Percentiles rank a stretch among this genome's conserved stretches.
Conservation (phyloP, 495 filamentous ascomycete species). For the Penicillium pulvis region DNA sequence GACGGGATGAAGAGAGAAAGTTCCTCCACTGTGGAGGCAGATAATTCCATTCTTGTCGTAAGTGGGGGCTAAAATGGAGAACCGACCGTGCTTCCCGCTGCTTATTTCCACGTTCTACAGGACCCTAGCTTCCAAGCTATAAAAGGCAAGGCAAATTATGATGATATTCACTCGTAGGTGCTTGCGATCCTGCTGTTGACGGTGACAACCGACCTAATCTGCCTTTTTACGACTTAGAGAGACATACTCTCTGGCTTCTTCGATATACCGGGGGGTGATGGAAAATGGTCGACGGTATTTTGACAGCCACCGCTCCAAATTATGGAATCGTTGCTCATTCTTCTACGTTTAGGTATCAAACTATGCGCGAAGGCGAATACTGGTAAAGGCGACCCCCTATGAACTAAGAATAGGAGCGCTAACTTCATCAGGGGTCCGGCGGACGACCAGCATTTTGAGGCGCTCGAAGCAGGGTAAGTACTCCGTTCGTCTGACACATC, state of each 20-base stretch:
- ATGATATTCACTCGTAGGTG: background rate
- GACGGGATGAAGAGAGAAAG: background rate
- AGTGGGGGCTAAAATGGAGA: background rate
- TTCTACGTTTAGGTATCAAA: conserved; percentile 7
- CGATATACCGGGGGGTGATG: conserved; percentile 20
- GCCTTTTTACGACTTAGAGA: conserved; percentile 7
- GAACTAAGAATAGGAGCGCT: background rate
- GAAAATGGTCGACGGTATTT: conserved; percentile 27
- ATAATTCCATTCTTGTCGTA: background rate
- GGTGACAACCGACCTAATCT: background rate
- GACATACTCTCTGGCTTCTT: conserved; percentile 22
- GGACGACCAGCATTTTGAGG: conserved; percentile 30
- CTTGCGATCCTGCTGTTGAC: background rate
- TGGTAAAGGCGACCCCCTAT: background rate
- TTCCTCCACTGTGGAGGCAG: background rate
- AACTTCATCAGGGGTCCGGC: conserved; percentile 14
- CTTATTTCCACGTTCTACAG: background rate
- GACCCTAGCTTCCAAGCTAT: background rate
- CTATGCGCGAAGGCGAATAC: conserved; percentile 6
- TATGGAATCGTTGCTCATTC: background rate
- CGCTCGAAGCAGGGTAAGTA: conserved; percentile 15
- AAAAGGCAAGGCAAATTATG: background rate
- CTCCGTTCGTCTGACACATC: background rate
- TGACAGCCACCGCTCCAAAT: background rate
- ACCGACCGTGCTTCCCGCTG: background rate